Base-by-base conservation (phyloP, 1,284 basidiomycete species). In the Cystobasidium pallidum region DNA sequence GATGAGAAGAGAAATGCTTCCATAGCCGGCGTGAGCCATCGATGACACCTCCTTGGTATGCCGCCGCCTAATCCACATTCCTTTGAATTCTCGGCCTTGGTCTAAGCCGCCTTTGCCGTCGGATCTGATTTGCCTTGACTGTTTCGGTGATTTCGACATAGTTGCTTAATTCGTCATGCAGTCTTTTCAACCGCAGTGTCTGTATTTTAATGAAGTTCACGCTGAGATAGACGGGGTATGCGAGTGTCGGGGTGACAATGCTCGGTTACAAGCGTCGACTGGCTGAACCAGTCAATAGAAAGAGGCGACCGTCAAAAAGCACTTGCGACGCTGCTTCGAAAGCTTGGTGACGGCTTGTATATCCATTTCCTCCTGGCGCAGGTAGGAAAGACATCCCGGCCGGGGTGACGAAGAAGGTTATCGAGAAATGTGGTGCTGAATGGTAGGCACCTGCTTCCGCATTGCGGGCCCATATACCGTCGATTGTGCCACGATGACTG, bases 71-170 rank as follows among this genome's bases (percentile, higher is more conserved):
- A n/a, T 32, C 32, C 30, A 21, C 54, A 32, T 7, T 39, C 13
- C 15, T 57, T 24, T 17, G 49, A 43, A 24, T 70, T 57, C 26
- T 70, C 58, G 19, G 58, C 49, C 19, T 63, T 32, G 45, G 63
- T 59, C 58, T 70, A 63, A 34, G 63, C 59, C 4, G 68, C 68
- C 59, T 43, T 63, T 26, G 68, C 68, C 26, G 43, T 57, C 21
- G 68, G 58, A 49, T 51, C 47, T 13, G 41, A 58, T 32, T 63
- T 49, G 45, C 68, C 68, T 15, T 63, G n/a, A n/a, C n/a, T n/a
- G n/a, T n/a, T n/a, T n/a, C n/a, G n/a, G n/a, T n/a, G n/a, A n/a
- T n/a, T n/a, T n/a, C n/a, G n/a, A n/a, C n/a, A n/a, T n/a, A n/a
- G n/a, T n/a, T n/a, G n/a, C n/a, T n/a, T n/a, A n/a, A n/a, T n/a